Conservation (phyloP, 75 land plant species). For the Pinus albicaulis region DNA sequence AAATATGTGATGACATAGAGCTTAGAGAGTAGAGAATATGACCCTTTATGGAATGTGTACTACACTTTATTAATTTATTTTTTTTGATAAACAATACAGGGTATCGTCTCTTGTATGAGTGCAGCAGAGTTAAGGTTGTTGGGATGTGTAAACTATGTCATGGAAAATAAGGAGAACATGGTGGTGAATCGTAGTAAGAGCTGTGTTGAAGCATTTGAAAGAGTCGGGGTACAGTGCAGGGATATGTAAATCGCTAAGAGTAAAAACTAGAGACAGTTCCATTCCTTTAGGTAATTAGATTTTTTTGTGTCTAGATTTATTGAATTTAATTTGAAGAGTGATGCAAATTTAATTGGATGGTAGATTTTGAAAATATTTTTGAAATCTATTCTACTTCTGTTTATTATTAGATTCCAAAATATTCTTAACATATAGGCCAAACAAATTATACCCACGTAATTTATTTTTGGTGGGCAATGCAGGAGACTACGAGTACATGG, state of each 20-base stretch:
- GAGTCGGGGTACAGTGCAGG: slow-evolving; percentile 27
- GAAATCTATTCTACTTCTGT: too few relatives aligned
- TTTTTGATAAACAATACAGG: background rate
- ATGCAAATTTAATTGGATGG: too few relatives aligned
- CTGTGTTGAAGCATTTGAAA: slow-evolving; percentile 15
- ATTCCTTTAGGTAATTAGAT: slow-evolving; percentile 17
- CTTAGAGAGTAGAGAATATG: too few relatives aligned
- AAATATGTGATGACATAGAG: too few relatives aligned
- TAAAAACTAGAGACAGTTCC: slow-evolving; percentile 5
- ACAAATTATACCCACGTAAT: too few relatives aligned
- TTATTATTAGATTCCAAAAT: too few relatives aligned
- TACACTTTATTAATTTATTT: background rate
- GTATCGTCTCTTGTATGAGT: background rate
- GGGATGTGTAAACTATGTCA: background rate
- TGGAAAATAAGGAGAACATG: background rate
- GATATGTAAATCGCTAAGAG: slow-evolving; percentile 26
- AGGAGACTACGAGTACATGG: slow-evolving; percentile 26
- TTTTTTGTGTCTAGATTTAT: background rate
- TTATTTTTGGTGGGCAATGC: slow-evolving; percentile 1
- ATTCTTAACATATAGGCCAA: too few relatives aligned
- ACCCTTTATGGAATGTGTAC: too few relatives aligned
- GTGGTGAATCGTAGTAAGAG: slow-evolving; percentile 4
- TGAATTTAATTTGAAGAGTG: too few relatives aligned
- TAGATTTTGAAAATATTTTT: too few relatives aligned
- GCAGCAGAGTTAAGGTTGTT: background rate